phyloP scores from a whole-genome alignment of 257 asterid species.

The Capsicum rhomboideum region DNA sequence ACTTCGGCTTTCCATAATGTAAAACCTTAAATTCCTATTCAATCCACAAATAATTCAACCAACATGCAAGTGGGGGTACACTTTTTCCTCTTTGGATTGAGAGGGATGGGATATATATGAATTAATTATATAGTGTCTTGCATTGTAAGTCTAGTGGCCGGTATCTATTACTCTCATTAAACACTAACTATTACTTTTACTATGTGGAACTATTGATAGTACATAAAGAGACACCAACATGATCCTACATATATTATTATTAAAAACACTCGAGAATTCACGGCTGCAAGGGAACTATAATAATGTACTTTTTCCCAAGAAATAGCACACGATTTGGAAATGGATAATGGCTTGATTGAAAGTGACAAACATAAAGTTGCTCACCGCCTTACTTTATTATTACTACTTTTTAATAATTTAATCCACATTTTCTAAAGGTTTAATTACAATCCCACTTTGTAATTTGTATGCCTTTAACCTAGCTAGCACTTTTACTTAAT shows the following conservation, averaged over 20 bases:
- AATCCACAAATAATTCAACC: background rate
- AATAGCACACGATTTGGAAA: background rate
- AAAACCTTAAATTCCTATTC: background rate
- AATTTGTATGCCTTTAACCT: background rate
- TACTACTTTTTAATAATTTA: background rate
- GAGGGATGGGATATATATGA: background rate
- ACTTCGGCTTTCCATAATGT: background rate
- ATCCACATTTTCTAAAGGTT: background rate
- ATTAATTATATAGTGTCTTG: background rate
- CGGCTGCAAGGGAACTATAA: background rate
- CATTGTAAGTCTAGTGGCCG: background rate
- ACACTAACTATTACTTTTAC: background rate
- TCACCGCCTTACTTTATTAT: slow-evolving; percentile 1
- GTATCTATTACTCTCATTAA: background rate
- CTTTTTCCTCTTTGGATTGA: background rate
- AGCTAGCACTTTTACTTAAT: background rate
- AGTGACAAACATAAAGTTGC: background rate
- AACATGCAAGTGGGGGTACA: background rate
- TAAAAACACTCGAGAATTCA: background rate
- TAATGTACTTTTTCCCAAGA: background rate
- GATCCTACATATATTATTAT: background rate
- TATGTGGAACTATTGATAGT: background rate
- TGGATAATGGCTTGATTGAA: background rate
- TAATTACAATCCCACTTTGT: background rate
- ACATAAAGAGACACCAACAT: background rate